Evolutionary conservation across 805 yeast genomes (phyloP).

Genomic region (Ogataea methylovora): DNA sequence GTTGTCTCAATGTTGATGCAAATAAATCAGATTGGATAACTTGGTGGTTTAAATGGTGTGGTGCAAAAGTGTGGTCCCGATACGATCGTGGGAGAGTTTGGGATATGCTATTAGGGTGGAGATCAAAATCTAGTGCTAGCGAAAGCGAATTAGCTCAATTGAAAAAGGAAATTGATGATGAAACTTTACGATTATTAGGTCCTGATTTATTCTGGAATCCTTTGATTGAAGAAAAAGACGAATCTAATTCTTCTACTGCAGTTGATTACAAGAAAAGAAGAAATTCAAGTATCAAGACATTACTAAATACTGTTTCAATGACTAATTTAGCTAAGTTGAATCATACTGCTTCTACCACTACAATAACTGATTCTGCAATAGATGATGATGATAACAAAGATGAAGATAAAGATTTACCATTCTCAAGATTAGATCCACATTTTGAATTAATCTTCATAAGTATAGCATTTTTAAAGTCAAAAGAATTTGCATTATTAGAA

Average conservation of each 20-base stretch:
- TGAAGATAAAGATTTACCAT: slow-evolving; percentile 30
- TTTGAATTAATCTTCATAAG: slow-evolving; percentile 69
- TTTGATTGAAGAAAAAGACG: slow-evolving; percentile 18
- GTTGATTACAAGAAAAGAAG: slow-evolving; percentile 15
- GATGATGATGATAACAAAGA: slow-evolving; percentile 13
- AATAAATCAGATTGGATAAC: slow-evolving; percentile 83
- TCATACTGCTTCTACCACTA: not conserved
- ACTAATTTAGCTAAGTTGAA: not conserved
- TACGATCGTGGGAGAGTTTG: slow-evolving; percentile 81
- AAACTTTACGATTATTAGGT: slow-evolving; percentile 29
- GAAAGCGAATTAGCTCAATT: slow-evolving; percentile 19
- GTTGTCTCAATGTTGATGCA: slow-evolving; percentile 49
- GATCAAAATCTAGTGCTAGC: slow-evolving; percentile 28
- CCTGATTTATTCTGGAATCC: slow-evolving; percentile 62
- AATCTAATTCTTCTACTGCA: no score
- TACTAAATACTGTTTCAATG: slow-evolving; percentile 13
- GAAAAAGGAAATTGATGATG: slow-evolving; percentile 12
- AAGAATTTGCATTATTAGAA: slow-evolving; percentile 71
- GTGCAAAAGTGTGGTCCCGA: slow-evolving; percentile 77
- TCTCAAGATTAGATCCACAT: slow-evolving; percentile 65
- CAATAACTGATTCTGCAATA: slow-evolving; percentile 1
- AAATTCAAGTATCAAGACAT: slow-evolving; percentile 24
- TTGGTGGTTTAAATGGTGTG: slow-evolving; percentile 94
- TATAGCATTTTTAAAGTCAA: slow-evolving; percentile 72
- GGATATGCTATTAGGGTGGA: slow-evolving; percentile 82